A percentile compares a stretch with the other conserved stretches of the same genome.
Evolutionary conservation across 2,329 filamentous ascomycete species (phyloP).

Genomic region (Epichloe glyceriae): DNA sequence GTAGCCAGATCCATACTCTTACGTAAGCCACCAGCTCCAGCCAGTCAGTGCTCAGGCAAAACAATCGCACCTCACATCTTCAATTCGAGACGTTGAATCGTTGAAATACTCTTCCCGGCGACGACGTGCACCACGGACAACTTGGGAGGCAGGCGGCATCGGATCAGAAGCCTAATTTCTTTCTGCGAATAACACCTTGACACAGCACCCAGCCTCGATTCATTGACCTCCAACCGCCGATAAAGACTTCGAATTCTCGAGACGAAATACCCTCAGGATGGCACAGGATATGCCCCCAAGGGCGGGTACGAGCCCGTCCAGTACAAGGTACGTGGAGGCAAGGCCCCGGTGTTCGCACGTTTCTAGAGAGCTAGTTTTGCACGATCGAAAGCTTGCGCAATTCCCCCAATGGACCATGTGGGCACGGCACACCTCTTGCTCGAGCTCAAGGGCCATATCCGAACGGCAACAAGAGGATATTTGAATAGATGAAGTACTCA

Average conservation of each 20-base stretch:
- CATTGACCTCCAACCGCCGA: neutral
- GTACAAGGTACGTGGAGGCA: constrained; percentile 61
- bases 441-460: no score
- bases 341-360: neutral
- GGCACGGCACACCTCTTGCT: no score
- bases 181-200: neutral
- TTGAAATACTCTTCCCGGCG: neutral
- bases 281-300: constrained; percentile 88
- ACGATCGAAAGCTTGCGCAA: no score
- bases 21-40: neutral
- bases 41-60: neutral
- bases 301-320: constrained; percentile 95
- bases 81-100: neutral
- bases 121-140: neutral
- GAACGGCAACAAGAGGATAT: no score
- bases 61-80: constrained; percentile 1
- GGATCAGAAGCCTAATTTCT: neutral
- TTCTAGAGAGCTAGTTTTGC: no score
- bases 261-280: constrained; percentile 45
- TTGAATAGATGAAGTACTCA: no score
- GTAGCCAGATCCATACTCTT: neutral
- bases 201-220: neutral
- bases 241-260: neutral
- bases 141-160: constrained; percentile 2
- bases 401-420: no score